Percentiles rank a stretch among this genome's conserved stretches.
Conservation (phyloP, 257 asterid genomes). For the Solanum pinnatisectum region DNA sequence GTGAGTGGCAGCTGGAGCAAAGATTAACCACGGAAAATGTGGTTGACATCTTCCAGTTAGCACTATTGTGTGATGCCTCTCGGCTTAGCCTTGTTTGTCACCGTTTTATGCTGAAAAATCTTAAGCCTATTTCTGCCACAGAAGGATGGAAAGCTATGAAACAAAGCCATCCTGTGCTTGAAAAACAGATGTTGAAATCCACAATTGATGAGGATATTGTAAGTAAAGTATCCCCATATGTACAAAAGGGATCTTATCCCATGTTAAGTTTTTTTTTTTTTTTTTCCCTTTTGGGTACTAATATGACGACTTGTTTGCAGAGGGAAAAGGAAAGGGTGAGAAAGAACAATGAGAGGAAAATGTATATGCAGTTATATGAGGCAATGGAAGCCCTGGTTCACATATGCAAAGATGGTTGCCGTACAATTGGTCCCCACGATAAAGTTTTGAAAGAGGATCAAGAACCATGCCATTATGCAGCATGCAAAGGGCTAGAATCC, state of each 20-base stretch:
- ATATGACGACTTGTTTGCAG: slow-evolving; percentile 19
- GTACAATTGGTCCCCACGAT: slow-evolving; percentile 69
- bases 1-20: slow-evolving; percentile 56
- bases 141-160: slow-evolving; percentile 86
- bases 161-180: slow-evolving; percentile 74
- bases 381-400: slow-evolving; percentile 94
- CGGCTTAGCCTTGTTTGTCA: slow-evolving; percentile 71
- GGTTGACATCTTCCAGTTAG: slow-evolving; percentile 66
- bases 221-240: slow-evolving; percentile 12
- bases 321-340: slow-evolving; percentile 31
- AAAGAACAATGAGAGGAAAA: slow-evolving; percentile 42
- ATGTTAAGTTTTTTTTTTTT: background rate
- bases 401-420: slow-evolving; percentile 81
- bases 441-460: slow-evolving; percentile 32
- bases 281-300: background rate
- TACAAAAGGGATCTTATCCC: background rate
- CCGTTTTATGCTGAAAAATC: slow-evolving; percentile 43
- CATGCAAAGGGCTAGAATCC: slow-evolving; percentile 63
- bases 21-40: slow-evolving; percentile 45
- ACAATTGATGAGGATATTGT: slow-evolving; percentile 36
- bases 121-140: slow-evolving; percentile 54
- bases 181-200: slow-evolving; percentile 44
- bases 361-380: slow-evolving; percentile 55
- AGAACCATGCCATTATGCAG: slow-evolving; percentile 51
- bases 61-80: slow-evolving; percentile 74